Evolutionary conservation across 768 basidiomycete genomes (phyloP).

Genomic region (Naganishia kalamii): DNA sequence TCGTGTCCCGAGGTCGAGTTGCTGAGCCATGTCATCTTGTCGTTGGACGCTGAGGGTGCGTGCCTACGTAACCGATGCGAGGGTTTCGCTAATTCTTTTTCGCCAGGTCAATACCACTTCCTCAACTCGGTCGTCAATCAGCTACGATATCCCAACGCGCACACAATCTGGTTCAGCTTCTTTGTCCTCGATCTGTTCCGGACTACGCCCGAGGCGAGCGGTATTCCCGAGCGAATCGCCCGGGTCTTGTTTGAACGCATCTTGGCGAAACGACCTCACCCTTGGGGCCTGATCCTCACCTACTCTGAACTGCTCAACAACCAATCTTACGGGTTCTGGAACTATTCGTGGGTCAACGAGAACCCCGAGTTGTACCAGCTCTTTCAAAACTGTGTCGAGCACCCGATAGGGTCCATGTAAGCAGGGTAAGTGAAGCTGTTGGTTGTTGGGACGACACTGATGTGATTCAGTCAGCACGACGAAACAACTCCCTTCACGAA

Average conservation of each 20-base stretch:
- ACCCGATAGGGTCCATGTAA: constrained; percentile 13
- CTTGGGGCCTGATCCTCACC: constrained; percentile 88
- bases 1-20: constrained; percentile 78
- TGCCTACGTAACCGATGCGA: neutral
- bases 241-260: constrained; percentile 82
- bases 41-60: constrained; percentile 86
- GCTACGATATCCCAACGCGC: constrained; percentile 93
- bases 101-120: constrained; percentile 84
- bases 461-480: neutral
- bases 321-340: constrained; percentile 45
- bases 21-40: constrained; percentile 71
- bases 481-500: constrained; percentile 3
- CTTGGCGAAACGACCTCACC: constrained; percentile 88
- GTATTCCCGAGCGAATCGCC: constrained; percentile 55
- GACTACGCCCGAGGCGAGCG: constrained; percentile 25
- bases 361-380: constrained; percentile 37
- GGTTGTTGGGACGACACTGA: neutral
- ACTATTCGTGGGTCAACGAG: constrained; percentile 38
- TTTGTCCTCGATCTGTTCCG: constrained; percentile 78
- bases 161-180: constrained; percentile 96
- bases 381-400: constrained; percentile 20
- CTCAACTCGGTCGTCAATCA: constrained; percentile 88
- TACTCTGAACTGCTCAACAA: constrained; percentile 91
- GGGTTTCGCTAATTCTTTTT: constrained; percentile 15
- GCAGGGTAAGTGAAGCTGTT: neutral